Conservation (phyloP, 2,329 filamentous ascomycete genomes). For the Escovopsis sp. region DNA sequence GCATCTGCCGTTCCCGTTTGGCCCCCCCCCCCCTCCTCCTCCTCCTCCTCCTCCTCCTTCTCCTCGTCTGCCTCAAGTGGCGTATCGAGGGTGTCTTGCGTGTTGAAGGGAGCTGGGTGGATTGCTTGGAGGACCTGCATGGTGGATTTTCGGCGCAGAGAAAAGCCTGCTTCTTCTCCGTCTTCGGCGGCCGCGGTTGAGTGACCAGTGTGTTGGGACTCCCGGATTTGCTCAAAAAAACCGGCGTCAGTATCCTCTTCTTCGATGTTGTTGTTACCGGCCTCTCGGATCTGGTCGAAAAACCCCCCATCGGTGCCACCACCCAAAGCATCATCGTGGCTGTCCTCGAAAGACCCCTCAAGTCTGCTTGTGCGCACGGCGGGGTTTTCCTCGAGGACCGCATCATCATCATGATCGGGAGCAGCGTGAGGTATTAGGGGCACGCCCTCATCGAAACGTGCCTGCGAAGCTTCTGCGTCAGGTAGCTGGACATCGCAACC, state of each 20-base stretch:
- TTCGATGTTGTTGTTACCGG: no score
- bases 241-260: constrained; percentile 43
- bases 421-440: constrained; percentile 37
- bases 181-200: no score
- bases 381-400: constrained; percentile 1
- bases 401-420: constrained; percentile 2
- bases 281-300: no score
- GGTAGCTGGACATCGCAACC: constrained; percentile 27
- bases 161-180: no score
- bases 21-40: neutral
- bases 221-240: constrained; percentile 43
- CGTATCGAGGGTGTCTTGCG: constrained; percentile 18
- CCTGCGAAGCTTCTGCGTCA: constrained; percentile 32
- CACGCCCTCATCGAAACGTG: constrained; percentile 54
- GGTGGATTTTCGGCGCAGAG: constrained; percentile 58
- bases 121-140: constrained; percentile 45
- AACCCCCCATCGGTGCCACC: no score
- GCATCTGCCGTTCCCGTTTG: neutral
- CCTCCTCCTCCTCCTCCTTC: constrained; percentile 9
- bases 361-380: neutral
- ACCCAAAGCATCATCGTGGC: no score
- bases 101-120: constrained; percentile 17
- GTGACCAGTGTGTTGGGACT: constrained; percentile 7
- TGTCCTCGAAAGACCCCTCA: constrained; percentile 27
- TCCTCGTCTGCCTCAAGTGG: constrained; percentile 14